Evolutionary conservation across 192 early-diverging fungal genomes (phyloP), one percentile per base, ranked within the genome.

Genomic region (Pilobolus umbonatus): DNA sequence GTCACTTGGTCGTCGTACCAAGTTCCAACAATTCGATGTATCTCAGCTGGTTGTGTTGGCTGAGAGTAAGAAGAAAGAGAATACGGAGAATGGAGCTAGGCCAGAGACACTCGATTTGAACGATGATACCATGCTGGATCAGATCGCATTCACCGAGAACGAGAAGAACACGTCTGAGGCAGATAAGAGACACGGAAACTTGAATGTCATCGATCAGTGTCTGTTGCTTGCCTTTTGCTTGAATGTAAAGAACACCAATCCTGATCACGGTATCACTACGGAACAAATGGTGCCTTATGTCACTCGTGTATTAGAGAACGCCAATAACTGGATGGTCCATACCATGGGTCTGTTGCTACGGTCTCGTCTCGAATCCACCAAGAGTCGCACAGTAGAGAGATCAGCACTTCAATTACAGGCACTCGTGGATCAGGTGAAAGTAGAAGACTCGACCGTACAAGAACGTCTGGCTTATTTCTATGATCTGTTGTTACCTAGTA

Each of bases 241-340:
- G 42, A 95, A 99, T 67, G 88, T 99, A 61, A 91, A 93, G 54
- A 96, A 96, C 75, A 89, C 88, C 26, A 99, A 96, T 57, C 93
- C 95, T 8, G 82, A 74, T 5, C 84, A 99, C 58, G 97, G 94
- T 29, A 76, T 99, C 22, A 99, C 97, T 6, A 80, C 80, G 28
- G 95, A 99, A 71, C 86, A 97, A 77, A 99, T 99, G 97, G 72
- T 83, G 36, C 94, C 97, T 17, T 99, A 89, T 68, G 91, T 96
- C 4, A 71, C 81, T 48, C 86, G 95, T 43, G 93, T 98, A 7
- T 71, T 98, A 40, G 88, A 91, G 60, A 90, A 95, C 57, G 80
- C 92, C 48, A 93, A 92, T 76, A 99, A 99, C 76, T 99, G 95
- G 95, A 92, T 90, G 69, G 90, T 99, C 14, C 87, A 96, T 76